Percentiles rank a stretch among this genome's conserved stretches.
phyloP scores from a whole-genome alignment of 2,329 filamentous ascomycete genomes.

The Alternaria triticimaculans region DNA sequence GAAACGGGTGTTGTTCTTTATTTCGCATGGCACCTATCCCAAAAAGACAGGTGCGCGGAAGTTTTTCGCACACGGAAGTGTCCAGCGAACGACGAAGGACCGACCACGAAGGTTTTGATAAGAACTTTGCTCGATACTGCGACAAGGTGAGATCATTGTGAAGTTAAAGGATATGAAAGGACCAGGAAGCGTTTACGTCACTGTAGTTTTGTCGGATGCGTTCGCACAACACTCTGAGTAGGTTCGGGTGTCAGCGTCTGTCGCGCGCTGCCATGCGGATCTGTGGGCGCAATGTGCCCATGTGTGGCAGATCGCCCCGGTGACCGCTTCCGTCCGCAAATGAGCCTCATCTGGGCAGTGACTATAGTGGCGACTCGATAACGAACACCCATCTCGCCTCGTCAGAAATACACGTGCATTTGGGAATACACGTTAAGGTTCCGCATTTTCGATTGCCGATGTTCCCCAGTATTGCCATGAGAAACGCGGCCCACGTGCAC shows the following conservation, averaged over 20 bases:
- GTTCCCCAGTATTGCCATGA: conserved; percentile 1
- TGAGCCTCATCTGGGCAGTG: background rate
- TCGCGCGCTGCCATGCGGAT: background rate
- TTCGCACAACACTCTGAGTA: background rate
- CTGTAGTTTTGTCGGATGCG: background rate
- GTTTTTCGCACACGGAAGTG: background rate
- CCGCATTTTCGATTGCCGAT: conserved; percentile 1
- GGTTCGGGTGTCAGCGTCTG: background rate
- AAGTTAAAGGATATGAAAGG: background rate
- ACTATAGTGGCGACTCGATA: background rate
- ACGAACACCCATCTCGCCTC: background rate
- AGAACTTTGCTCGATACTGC: background rate
- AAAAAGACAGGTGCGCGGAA: background rate
- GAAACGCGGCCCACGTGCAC: background rate
- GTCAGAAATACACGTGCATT: background rate
- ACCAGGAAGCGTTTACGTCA: background rate
- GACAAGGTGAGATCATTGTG: background rate
- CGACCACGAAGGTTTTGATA: background rate
- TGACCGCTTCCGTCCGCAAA: background rate
- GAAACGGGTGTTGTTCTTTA: background rate
- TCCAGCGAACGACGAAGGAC: background rate
- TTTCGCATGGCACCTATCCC: background rate
- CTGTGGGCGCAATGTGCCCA: background rate
- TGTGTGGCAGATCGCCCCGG: background rate
- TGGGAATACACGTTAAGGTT: background rate